Percentiles rank a stretch among this genome's conserved stretches.
Evolutionary conservation across 1,139 yeast species (phyloP).

Genomic region (Debaryomyces nepalensis): DNA sequence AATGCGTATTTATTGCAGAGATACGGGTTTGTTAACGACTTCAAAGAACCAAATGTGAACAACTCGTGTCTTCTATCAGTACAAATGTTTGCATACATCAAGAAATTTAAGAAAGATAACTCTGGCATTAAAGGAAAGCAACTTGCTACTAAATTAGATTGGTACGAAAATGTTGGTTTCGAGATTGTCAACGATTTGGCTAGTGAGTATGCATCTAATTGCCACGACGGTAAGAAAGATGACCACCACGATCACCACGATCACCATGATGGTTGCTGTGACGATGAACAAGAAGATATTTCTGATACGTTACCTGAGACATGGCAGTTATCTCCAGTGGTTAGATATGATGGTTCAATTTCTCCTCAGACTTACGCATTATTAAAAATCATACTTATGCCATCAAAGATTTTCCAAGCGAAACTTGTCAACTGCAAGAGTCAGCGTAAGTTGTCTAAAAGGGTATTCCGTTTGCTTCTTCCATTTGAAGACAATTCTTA

Average conservation of each 20-base stretch:
- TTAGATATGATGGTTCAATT: constrained; percentile 28
- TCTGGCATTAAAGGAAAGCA: constrained; percentile 33
- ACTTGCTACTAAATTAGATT: constrained; percentile 51
- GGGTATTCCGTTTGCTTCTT: constrained; percentile 21
- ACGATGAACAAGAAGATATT: constrained; percentile 21
- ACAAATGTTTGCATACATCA: constrained; percentile 51
- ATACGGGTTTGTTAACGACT: constrained; percentile 67
- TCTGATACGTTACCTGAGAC: constrained; percentile 26
- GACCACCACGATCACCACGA: constrained; percentile 18
- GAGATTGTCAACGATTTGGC: constrained; percentile 45
- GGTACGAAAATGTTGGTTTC: constrained; percentile 67
- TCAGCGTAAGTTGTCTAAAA: constrained; percentile 18
- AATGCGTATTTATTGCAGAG: constrained; percentile 70
- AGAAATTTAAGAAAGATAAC: constrained; percentile 28
- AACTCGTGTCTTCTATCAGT: constrained; percentile 62
- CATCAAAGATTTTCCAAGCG: constrained; percentile 28
- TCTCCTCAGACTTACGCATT: constrained; percentile 34
- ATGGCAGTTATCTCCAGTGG: constrained; percentile 35
- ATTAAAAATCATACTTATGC: constrained; percentile 29
- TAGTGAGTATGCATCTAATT: constrained; percentile 18
- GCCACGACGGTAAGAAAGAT: constrained; percentile 21
- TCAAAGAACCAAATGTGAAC: constrained; percentile 50
- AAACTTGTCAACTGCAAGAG: constrained; percentile 4
- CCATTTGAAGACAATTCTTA: constrained; percentile 15
- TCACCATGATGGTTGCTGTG: constrained; percentile 21